A percentile compares a stretch with the other conserved stretches of the same genome.
phyloP scores from a whole-genome alignment of 2,329 filamentous ascomycete genomes.

The Colletotrichum siamense region DNA sequence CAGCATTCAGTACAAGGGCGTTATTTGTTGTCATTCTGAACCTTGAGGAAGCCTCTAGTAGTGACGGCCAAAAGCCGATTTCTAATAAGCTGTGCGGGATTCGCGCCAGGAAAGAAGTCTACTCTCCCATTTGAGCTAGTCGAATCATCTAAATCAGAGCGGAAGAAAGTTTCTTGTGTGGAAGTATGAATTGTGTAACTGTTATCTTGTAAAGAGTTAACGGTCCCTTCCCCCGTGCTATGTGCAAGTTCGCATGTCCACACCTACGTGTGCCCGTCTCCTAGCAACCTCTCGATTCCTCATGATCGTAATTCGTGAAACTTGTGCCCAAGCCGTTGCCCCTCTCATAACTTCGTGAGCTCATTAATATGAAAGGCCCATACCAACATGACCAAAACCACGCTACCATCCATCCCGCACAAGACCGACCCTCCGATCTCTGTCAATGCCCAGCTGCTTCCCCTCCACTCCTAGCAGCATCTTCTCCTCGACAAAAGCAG shows the following conservation, averaged over 20 bases:
- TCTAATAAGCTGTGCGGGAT: background rate
- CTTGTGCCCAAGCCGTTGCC: background rate
- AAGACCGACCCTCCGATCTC: slow-evolving; percentile 25
- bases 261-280: background rate
- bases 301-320: background rate
- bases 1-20: background rate
- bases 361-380: background rate
- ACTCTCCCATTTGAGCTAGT: background rate
- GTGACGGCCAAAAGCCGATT: background rate
- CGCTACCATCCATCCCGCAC: background rate
- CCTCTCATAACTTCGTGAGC: background rate
- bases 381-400: background rate
- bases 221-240: background rate
- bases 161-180: background rate
- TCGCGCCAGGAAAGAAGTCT: background rate
- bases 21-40: background rate
- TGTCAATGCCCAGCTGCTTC: slow-evolving; percentile 39
- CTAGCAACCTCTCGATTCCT: background rate
- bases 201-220: background rate
- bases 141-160: background rate
- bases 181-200: background rate
- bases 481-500: slow-evolving; percentile 44
- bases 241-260: background rate
- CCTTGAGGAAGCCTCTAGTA: background rate
- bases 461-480: slow-evolving; percentile 38